Base-by-base conservation (phyloP, 148 eudicot species). In the Rhododendron mucronatum region DNA sequence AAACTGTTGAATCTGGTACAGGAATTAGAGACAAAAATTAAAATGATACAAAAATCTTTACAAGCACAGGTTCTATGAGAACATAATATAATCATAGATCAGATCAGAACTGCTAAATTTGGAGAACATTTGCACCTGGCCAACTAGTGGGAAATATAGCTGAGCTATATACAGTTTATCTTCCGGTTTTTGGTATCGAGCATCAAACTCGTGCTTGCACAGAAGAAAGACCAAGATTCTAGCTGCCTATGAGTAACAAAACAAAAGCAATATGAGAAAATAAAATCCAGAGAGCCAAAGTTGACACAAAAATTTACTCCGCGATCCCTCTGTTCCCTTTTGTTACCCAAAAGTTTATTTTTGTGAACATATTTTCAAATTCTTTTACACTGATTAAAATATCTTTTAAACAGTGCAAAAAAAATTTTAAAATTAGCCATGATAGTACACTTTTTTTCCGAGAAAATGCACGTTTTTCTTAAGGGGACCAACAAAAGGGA, bases 131-230 rank as follows among this genome's bases (percentile, higher is more conserved):
- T 30, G 26, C 88, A 97, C 99, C 99, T 97, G 99, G 84, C 98
- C 95, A 65, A 95, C 94, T 69, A 97, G 96, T 14, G 99, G 98
- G 83, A 97, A 97, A 86, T 97, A 97, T 57, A 97, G 91, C 85
- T 97, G 99, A 15, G 99, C 98, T 75, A 97, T 97, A 84, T 97
- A 97, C 47, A 97, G 84, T 91, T 97, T 97, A 89, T 97, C 99
- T 89, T 97, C 99, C 84, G 93, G 94, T 93, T 94, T 97, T 80
- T 95, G 99, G 91, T 97, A 97, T 80, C 98, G 99, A 82, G 91
- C 88, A 90, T 97, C 98, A 91, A 95, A 97, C 88, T 97, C 98
- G 88, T 97, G 98, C 93, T 97, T 97, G 95, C 98, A 97, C 91
- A 95, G 88, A 83, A 97, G 96, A 71, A 95, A 95, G 76, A 97